Conservation (phyloP, 2,329 filamentous ascomycete species). For the Fusarium metavorans region DNA sequence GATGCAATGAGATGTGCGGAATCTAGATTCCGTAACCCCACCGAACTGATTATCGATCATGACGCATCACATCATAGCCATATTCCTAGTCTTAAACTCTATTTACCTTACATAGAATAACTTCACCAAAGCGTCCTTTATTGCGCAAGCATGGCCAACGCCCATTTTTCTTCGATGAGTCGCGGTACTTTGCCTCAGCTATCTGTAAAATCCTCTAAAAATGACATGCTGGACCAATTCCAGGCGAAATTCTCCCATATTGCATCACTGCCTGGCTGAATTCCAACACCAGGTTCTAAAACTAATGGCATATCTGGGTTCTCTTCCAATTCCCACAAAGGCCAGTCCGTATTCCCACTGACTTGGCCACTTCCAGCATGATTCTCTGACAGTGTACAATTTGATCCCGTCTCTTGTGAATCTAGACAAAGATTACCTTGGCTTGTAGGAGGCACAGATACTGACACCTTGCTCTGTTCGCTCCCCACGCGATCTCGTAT, state of each 20-base stretch:
- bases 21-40: neutral
- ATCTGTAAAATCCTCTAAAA: neutral
- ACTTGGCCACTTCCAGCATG: neutral
- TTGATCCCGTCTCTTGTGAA: neutral
- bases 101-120: accelerated
- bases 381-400: neutral
- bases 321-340: neutral
- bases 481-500: neutral
- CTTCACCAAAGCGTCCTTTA: neutral
- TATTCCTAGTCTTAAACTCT: neutral
- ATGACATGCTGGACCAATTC: neutral
- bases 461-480: too few relatives aligned
- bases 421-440: neutral
- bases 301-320: neutral
- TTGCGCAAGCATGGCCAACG: neutral
- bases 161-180: neutral
- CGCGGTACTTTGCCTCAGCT: neutral
- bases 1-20: neutral
- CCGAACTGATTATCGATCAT: neutral
- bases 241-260: neutral
- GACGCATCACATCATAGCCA: neutral
- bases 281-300: neutral
- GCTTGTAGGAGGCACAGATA: neutral
- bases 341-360: neutral
- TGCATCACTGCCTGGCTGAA: neutral